Evolutionary conservation across 2,329 filamentous ascomycete genomes (phyloP).

Genomic region (Fusarium succisae): DNA sequence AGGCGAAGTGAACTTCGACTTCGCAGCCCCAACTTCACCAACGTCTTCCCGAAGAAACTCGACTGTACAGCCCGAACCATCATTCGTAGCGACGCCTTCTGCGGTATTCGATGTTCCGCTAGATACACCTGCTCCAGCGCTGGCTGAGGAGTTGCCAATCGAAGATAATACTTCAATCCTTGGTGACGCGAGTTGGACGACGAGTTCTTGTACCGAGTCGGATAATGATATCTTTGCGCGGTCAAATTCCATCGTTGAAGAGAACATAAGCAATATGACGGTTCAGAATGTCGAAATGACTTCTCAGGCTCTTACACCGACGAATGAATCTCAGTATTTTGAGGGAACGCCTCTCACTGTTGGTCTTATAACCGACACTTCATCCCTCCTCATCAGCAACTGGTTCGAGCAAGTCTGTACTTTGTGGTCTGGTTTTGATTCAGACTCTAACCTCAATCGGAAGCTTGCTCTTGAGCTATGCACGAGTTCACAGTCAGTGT

Average conservation of each 20-base stretch:
- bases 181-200: conserved; percentile 21
- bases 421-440: conserved; percentile 54
- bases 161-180: conserved; percentile 17
- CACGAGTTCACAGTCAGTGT: conserved; percentile 50
- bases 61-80: conserved; percentile 8
- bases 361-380: conserved; percentile 43
- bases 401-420: conserved; percentile 55
- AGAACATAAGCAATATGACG: not conserved
- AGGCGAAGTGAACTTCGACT: conserved; percentile 21
- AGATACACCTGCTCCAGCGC: not conserved
- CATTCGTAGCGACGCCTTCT: not conserved
- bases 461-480: conserved; percentile 50
- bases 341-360: conserved; percentile 24
- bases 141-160: conserved; percentile 1
- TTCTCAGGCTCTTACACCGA: conserved; percentile 2
- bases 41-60: conserved; percentile 14
- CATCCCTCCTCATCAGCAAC: conserved; percentile 48
- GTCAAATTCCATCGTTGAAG: conserved; percentile 4
- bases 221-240: conserved; percentile 24
- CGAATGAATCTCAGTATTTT: conserved; percentile 19
- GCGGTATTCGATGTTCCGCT: not conserved
- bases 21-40: conserved; percentile 11
- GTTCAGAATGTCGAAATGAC: conserved; percentile 7
- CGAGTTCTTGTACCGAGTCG: conserved; percentile 23
- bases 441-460: conserved; percentile 51